A percentile compares a stretch with the other conserved stretches of the same genome.
These are phyloP conservation scores for Cucurbita moschata DNA, from an alignment of 306 rosid genomes.

Conservation along the genomic window DNA sequence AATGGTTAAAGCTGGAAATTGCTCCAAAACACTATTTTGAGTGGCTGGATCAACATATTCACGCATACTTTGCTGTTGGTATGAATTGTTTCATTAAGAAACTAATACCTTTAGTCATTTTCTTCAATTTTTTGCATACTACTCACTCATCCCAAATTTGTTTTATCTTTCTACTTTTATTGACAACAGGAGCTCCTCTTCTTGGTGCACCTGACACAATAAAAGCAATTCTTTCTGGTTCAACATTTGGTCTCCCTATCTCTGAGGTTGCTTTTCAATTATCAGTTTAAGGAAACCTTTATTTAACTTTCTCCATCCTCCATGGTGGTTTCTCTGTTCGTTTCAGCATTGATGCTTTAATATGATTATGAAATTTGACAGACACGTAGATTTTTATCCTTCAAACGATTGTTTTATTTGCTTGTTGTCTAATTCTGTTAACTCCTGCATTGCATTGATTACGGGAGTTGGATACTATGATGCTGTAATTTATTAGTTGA, in stretches of 20 bases:
- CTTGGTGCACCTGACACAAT: slow-evolving; percentile 80
- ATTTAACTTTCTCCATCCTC: background rate
- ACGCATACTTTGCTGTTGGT: slow-evolving; percentile 98
- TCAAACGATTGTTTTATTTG: background rate
- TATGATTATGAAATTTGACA: background rate
- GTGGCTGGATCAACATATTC: slow-evolving; percentile 91
- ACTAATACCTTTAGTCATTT: slow-evolving; percentile 4
- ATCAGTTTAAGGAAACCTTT: background rate
- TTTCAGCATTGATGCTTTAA: background rate
- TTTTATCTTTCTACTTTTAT: slow-evolving; percentile 5
- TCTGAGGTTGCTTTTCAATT: slow-evolving; percentile 61
- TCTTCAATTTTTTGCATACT: background rate
- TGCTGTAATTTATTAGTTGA: background rate
- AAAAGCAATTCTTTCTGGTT: slow-evolving; percentile 85
- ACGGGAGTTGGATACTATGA: background rate
- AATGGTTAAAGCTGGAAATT: slow-evolving; percentile 95
- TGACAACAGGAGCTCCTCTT: slow-evolving; percentile 61
- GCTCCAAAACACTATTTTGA: slow-evolving; percentile 74
- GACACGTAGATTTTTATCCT: background rate
- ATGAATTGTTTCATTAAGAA: slow-evolving; percentile 15
- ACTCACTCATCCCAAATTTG: slow-evolving; percentile 18
- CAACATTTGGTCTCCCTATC: slow-evolving; percentile 77
- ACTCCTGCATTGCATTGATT: background rate
- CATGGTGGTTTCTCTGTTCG: background rate
- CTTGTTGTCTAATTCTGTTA: background rate